Evolutionary conservation across 2,329 filamentous ascomycete species (phyloP).

Genomic region (Colletotrichum cereale): DNA sequence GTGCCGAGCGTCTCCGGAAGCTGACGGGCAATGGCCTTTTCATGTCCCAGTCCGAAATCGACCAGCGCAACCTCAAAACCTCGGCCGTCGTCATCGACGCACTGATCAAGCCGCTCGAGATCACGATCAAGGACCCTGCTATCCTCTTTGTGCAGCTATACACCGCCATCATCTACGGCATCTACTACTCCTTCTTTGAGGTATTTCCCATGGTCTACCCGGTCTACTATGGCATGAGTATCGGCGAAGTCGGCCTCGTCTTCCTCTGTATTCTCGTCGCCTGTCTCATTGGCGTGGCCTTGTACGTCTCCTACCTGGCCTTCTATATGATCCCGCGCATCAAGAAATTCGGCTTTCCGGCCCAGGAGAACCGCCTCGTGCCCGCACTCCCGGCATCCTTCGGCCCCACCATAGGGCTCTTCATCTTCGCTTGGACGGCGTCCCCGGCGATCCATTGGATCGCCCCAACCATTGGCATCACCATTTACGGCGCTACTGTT

Average conservation of each 20-base stretch:
- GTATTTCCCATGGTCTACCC: constrained; percentile 75
- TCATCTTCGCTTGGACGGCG: constrained; percentile 71
- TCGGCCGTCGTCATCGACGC: constrained; percentile 64
- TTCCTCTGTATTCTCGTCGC: constrained; percentile 72
- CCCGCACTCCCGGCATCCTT: constrained; percentile 67
- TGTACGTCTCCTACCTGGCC: constrained; percentile 65
- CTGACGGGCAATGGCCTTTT: constrained; percentile 68
- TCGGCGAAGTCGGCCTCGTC: constrained; percentile 69
- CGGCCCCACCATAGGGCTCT: constrained; percentile 69
- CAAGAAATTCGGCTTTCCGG: constrained; percentile 59
- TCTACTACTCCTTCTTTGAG: constrained; percentile 74
- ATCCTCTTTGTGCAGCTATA: constrained; percentile 73
- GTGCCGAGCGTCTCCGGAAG: constrained; percentile 71
- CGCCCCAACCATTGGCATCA: constrained; percentile 68
- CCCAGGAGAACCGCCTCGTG: constrained; percentile 66
- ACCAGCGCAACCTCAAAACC: constrained; percentile 66
- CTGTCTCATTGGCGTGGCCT: constrained; percentile 62
- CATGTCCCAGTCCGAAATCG: constrained; percentile 73
- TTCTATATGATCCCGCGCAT: constrained; percentile 66
- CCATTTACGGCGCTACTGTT: constrained; percentile 63
- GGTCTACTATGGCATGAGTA: constrained; percentile 69
- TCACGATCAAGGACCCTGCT: constrained; percentile 71
- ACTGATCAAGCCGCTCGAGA: constrained; percentile 71
- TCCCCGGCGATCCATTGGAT: constrained; percentile 65
- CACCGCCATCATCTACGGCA: constrained; percentile 71